Conservation (phyloP, 83 land plant species). For the Diphasiastrum complanatum region DNA sequence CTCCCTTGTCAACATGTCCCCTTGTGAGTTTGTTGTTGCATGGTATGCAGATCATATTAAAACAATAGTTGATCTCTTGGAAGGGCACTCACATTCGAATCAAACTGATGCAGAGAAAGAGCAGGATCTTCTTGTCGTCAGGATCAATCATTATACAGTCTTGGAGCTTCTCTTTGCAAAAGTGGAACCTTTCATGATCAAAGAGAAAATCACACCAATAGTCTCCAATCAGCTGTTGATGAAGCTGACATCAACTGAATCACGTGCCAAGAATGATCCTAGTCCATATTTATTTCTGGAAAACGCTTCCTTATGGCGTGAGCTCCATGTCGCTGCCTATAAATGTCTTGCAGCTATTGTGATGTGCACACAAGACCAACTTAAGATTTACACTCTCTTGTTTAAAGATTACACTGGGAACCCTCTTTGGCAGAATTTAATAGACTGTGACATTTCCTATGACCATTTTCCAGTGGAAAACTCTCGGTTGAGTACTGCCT, state of each 20-base stretch:
- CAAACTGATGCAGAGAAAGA: constrained; percentile 27
- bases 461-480: constrained; percentile 44
- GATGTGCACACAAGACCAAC: constrained; percentile 36
- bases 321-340: constrained; percentile 42
- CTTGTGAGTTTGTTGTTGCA: constrained; percentile 25
- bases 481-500: constrained; percentile 17
- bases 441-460: constrained; percentile 42
- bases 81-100: neutral
- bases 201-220: constrained; percentile 31
- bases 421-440: constrained; percentile 41
- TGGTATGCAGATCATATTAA: constrained; percentile 38
- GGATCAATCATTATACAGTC: constrained; percentile 32
- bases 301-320: constrained; percentile 34
- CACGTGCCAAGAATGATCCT: constrained; percentile 42
- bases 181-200: constrained; percentile 22
- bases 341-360: constrained; percentile 38
- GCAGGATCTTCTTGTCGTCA: constrained; percentile 30
- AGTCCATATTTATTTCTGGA: constrained; percentile 30
- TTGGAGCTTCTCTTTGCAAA: constrained; percentile 31
- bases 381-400: constrained; percentile 25
- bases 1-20: constrained; percentile 27
- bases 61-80: constrained; percentile 14
- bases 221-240: constrained; percentile 31
- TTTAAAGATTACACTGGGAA: constrained; percentile 32
- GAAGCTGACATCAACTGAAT: constrained; percentile 30